A percentile compares a stretch with the other conserved stretches of the same genome.
Conservation (phyloP, 2,329 filamentous ascomycete genomes). For the Eutypella sp. region DNA sequence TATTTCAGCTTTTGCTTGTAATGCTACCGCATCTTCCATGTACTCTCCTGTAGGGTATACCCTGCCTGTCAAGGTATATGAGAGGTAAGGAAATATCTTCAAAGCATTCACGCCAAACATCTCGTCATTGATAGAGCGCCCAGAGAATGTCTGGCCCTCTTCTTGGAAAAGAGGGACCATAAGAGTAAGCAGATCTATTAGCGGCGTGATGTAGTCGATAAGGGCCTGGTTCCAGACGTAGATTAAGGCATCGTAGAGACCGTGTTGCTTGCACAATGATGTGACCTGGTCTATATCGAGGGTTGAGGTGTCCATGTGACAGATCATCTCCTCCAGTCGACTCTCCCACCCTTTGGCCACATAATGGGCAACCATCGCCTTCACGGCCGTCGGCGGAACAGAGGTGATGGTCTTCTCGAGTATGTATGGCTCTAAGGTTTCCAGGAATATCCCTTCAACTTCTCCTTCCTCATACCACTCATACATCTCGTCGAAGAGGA, state of each 20-base stretch:
- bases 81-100: conserved; percentile 93
- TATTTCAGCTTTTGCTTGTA: conserved; percentile 76
- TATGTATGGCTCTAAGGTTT: conserved; percentile 84
- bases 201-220: conserved; percentile 81
- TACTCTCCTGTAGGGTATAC: conserved; percentile 82
- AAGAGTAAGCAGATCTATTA: conserved; percentile 77
- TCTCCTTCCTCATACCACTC: conserved; percentile 80
- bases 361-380: conserved; percentile 79
- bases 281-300: conserved; percentile 95
- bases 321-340: conserved; percentile 88
- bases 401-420: conserved; percentile 69
- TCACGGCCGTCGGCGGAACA: conserved; percentile 78
- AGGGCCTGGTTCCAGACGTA: conserved; percentile 96
- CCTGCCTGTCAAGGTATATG: conserved; percentile 83
- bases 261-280: conserved; percentile 81
- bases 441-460: conserved; percentile 72
- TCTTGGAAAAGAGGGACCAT: conserved; percentile 54
- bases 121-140: conserved; percentile 54
- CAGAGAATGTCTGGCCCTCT: conserved; percentile 46
- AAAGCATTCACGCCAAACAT: conserved; percentile 66
- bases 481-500: conserved; percentile 87
- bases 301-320: conserved; percentile 82
- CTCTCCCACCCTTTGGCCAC: conserved; percentile 69
- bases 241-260: conserved; percentile 89
- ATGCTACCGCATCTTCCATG: conserved; percentile 68